Evolutionary conservation across 2,329 filamentous ascomycete species (phyloP).

Genomic region (Aspergillus chevalieri): DNA sequence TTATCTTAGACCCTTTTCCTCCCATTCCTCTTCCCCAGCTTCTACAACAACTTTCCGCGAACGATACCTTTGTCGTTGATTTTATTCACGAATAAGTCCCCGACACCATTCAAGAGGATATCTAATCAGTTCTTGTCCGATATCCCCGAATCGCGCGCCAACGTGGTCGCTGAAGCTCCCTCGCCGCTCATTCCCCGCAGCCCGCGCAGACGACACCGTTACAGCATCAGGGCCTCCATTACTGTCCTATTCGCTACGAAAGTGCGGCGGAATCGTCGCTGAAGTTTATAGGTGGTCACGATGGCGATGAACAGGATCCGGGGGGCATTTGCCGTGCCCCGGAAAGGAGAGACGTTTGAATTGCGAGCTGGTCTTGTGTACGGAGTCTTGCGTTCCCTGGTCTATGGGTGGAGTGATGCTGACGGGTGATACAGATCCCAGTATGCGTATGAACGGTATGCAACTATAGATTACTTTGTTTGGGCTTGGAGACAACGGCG

Average conservation of each 20-base stretch:
- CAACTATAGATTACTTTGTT: neutral
- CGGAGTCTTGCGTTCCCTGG: conserved; percentile 16
- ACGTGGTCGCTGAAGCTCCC: conserved; percentile 22
- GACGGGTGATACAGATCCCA: conserved; percentile 61
- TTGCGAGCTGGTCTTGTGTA: conserved; percentile 82
- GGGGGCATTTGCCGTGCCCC: conserved; percentile 84
- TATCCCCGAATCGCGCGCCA: conserved; percentile 8
- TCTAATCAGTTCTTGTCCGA: conserved; percentile 5
- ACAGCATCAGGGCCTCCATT: conserved; percentile 7
- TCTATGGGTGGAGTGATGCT: conserved; percentile 24
- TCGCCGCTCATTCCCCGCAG: conserved; percentile 28
- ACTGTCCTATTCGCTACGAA: conserved; percentile 18
- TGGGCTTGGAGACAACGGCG: neutral
- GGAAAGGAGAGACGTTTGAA: conserved; percentile 98
- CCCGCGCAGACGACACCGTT: conserved; percentile 9
- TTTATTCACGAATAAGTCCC: neutral
- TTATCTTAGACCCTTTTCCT: conserved; percentile 13
- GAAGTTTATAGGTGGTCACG: conserved; percentile 22
- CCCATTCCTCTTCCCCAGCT: conserved; percentile 2
- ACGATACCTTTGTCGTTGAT: too few species aligned
- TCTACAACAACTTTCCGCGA: neutral
- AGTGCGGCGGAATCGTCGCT: conserved; percentile 33
- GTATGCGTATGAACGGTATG: conserved; percentile 88
- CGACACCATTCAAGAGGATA: conserved; percentile 1
- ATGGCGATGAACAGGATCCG: conserved; percentile 97